A percentile compares a stretch with the other conserved stretches of the same genome.
phyloP scores from a whole-genome alignment of 495 filamentous ascomycete species.

The Aspergillus baeticus region DNA sequence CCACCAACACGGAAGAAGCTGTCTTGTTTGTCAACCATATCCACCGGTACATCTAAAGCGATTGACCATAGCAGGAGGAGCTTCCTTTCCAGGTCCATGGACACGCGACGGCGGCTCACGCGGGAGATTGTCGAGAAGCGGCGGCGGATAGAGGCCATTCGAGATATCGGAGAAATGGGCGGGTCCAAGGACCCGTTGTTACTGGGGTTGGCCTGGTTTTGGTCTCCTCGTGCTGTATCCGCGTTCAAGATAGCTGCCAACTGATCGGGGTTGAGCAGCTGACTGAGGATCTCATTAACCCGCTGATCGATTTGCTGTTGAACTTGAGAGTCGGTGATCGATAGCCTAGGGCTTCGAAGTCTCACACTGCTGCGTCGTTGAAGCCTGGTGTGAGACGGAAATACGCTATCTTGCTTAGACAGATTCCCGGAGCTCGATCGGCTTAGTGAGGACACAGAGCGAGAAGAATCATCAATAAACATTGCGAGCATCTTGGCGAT shows the following conservation, averaged over 20 bases:
- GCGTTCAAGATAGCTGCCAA: neutral
- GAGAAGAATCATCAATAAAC: neutral
- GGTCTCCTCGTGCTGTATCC: neutral
- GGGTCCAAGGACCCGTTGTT: neutral
- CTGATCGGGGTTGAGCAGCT: neutral
- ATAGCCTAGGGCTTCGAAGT: neutral
- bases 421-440: neutral
- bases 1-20: conserved; percentile 9
- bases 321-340: neutral
- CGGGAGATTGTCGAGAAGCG: neutral
- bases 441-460: neutral
- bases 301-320: neutral
- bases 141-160: neutral
- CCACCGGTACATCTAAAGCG: neutral
- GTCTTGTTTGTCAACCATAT: neutral
- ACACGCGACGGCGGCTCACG: conserved; percentile 1
- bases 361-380: conserved; percentile 1
- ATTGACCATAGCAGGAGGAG: neutral
- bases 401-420: neutral
- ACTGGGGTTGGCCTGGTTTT: neutral
- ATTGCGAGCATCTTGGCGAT: neutral
- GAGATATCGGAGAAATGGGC: neutral
- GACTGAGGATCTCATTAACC: neutral
- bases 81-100: conserved; percentile 3
- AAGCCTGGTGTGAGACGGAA: neutral